Evolutionary conservation across 2,329 filamentous ascomycete species (phyloP).

Genomic region (Arthrobotrys musiformis): DNA sequence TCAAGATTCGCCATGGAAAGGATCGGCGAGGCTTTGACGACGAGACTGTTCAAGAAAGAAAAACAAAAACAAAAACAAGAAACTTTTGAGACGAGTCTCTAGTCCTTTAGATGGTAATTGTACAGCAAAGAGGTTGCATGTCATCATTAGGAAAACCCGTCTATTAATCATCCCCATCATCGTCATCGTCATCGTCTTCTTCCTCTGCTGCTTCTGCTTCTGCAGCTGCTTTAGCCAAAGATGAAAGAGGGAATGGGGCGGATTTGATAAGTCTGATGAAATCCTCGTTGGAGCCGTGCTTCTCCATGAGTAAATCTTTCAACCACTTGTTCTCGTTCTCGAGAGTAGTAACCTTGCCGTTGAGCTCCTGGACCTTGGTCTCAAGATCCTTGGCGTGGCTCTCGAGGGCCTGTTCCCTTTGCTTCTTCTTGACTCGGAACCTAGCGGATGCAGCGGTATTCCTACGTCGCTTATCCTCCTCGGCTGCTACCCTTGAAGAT

Average conservation of each 20-base stretch:
- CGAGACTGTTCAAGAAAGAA: conserved; percentile 4
- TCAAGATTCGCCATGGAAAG: background rate
- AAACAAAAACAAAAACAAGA: too few relatives aligned
- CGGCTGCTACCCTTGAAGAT: conserved; percentile 76
- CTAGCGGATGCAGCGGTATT: conserved; percentile 90
- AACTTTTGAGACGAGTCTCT: conserved; percentile 28
- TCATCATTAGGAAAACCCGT: background rate
- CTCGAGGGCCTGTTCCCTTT: conserved; percentile 86
- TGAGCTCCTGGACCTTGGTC: conserved; percentile 79
- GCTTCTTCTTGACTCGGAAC: conserved; percentile 96
- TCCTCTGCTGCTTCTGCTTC: conserved; percentile 7
- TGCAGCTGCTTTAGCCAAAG: conserved; percentile 27
- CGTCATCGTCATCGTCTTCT: conserved; percentile 11
- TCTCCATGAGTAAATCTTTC: conserved; percentile 82
- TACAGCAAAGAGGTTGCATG: conserved; percentile 15
- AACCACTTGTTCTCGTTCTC: conserved; percentile 86
- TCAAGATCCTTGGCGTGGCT: conserved; percentile 83
- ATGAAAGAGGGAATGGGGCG: conserved; percentile 50
- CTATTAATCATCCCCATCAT: background rate
- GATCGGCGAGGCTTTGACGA: background rate
- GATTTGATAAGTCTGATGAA: conserved; percentile 52
- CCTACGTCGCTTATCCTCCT: conserved; percentile 88
- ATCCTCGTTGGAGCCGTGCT: conserved; percentile 69
- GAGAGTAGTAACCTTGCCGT: conserved; percentile 78
- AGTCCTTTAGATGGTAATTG: conserved; percentile 6